These are phyloP conservation scores for Chalciporus pseudorubinellus DNA, from an alignment of 768 basidiomycete species.

Conservation along the genomic window DNA sequence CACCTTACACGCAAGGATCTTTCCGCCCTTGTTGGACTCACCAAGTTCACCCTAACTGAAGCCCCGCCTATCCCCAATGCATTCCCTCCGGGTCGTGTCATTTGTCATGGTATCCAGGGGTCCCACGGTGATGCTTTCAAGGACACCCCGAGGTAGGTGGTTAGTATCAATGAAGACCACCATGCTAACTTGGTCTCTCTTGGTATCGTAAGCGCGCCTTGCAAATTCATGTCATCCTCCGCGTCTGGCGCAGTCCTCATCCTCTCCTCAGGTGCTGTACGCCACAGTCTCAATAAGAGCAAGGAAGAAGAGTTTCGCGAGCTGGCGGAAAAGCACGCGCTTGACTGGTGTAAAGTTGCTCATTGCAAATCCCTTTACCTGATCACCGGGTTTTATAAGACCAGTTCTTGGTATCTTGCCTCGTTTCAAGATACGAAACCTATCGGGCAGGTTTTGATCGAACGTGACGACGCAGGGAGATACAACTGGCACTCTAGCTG, in stretches of 20 bases:
- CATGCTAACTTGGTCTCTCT: too few relatives aligned
- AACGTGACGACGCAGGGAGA: background rate
- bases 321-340: background rate
- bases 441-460: background rate
- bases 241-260: background rate
- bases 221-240: conserved; percentile 7
- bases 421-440: background rate
- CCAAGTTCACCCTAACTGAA: background rate
- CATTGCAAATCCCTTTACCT: conserved; percentile 4
- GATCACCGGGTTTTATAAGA: conserved; percentile 5
- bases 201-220: background rate
- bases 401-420: background rate
- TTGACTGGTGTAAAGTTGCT: background rate
- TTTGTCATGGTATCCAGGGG: background rate
- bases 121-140: background rate
- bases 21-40: background rate
- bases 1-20: background rate
- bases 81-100: background rate
- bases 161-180: background rate
- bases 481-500: background rate
- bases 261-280: background rate
- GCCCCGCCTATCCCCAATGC: background rate
- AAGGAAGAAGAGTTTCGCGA: background rate
- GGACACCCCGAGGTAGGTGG: background rate
- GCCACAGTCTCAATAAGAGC: background rate